These are phyloP conservation scores for Suhomyces guaymorum DNA, from an alignment of 1,139 yeast genomes.

Conservation along the genomic window DNA sequence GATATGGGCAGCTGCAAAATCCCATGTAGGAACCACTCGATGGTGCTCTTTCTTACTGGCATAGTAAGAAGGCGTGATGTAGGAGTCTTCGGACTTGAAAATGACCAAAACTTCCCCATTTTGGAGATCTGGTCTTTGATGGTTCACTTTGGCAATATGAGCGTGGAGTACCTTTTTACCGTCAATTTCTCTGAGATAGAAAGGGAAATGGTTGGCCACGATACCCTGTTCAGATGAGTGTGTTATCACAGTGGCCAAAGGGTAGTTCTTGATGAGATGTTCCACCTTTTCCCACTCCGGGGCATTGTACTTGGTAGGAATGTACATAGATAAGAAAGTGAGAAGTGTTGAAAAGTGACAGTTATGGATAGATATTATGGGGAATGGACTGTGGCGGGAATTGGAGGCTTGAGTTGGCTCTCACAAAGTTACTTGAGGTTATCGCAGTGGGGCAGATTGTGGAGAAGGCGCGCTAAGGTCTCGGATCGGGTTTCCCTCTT, in stretches of 20 bases:
- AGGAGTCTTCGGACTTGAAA: conserved; percentile 56
- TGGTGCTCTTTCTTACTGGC: conserved; percentile 58
- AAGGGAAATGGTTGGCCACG: conserved; percentile 63
- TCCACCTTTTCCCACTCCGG: conserved; percentile 43
- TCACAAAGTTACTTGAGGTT: too few relatives aligned
- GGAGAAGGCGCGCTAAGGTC: too few relatives aligned
- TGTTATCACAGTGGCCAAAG: conserved; percentile 56
- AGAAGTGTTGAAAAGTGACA: too few relatives aligned
- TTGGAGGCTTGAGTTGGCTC: too few relatives aligned
- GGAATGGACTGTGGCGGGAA: background rate
- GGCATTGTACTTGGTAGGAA: conserved; percentile 23
- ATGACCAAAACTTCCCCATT: conserved; percentile 49
- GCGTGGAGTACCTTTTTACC: conserved; percentile 51
- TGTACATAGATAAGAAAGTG: too few relatives aligned
- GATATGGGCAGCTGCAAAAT: conserved; percentile 61
- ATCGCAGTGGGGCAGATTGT: too few relatives aligned
- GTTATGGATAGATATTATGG: too few relatives aligned
- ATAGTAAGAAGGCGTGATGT: conserved; percentile 64
- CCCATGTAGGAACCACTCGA: conserved; percentile 74
- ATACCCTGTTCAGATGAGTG: conserved; percentile 35
- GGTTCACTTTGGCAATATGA: conserved; percentile 59
- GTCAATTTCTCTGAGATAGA: conserved; percentile 41
- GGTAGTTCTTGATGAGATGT: conserved; percentile 46
- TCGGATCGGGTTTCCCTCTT: background rate
- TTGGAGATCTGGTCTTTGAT: conserved; percentile 49